phyloP scores from a whole-genome alignment of 345 rosid species.

The Reutealis trisperma region DNA sequence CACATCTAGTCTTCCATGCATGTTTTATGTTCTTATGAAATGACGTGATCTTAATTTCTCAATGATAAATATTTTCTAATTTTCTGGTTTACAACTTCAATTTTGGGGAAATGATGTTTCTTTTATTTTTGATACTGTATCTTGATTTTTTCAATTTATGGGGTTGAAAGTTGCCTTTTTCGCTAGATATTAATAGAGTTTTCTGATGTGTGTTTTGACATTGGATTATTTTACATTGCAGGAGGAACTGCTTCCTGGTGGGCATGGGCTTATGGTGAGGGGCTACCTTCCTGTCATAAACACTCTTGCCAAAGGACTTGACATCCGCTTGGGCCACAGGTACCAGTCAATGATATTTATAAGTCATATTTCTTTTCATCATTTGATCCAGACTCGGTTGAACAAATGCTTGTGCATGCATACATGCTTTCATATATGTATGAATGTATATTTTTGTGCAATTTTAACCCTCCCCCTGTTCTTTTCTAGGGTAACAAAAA shows the following conservation, averaged over 20 bases:
- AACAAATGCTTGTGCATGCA: no score
- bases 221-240: conserved; percentile 26
- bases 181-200: background rate
- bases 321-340: conserved; percentile 84
- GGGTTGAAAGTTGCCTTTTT: background rate
- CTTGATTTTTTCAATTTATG: no score
- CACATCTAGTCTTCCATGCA: no score
- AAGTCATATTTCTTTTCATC: background rate
- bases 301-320: conserved; percentile 93
- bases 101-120: background rate
- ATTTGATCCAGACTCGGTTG: background rate
- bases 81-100: no score
- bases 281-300: conserved; percentile 94
- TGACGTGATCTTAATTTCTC: no score
- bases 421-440: background rate
- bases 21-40: no score
- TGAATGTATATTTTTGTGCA: background rate
- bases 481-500: conserved; percentile 61
- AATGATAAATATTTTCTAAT: no score
- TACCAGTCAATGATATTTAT: conserved; percentile 12
- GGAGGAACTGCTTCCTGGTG: conserved; percentile 95
- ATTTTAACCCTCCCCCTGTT: background rate
- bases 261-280: conserved; percentile 98
- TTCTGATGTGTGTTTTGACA: background rate
- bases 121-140: background rate